Conservation (phyloP, 495 filamentous ascomycete species). For the Penicillium maclennaniae region DNA sequence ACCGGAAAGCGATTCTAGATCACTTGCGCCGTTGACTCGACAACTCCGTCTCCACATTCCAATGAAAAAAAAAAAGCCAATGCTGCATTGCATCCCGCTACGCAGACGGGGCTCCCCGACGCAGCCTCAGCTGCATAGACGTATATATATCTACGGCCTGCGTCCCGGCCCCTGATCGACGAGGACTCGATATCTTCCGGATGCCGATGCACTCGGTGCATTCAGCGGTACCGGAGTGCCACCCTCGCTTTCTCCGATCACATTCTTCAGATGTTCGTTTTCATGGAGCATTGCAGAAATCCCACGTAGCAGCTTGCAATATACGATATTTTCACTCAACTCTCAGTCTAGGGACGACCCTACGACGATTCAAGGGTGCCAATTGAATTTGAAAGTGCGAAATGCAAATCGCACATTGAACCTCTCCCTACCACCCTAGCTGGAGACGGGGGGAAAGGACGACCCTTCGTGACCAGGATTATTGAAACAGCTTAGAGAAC, state of each 20-base stretch:
- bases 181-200: slow-evolving; percentile 6
- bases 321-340: background rate
- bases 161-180: slow-evolving; percentile 23
- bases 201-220: background rate
- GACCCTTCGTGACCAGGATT: background rate
- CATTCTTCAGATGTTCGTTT: slow-evolving; percentile 4
- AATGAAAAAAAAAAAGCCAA: slow-evolving; percentile 26
- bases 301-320: background rate
- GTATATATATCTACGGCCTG: slow-evolving; percentile 20
- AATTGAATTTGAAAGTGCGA: background rate
- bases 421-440: background rate
- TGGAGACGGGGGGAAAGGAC: background rate
- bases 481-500: background rate
- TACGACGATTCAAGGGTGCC: background rate
- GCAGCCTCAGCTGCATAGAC: slow-evolving; percentile 4
- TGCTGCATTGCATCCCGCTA: slow-evolving; percentile 25
- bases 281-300: slow-evolving; percentile 1
- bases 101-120: slow-evolving; percentile 12
- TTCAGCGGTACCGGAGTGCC: background rate
- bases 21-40: background rate
- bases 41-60: slow-evolving; percentile 24
- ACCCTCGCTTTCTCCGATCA: slow-evolving; percentile 14
- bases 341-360: background rate
- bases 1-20: background rate
- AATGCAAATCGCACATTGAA: background rate